Percentiles rank a stretch among this genome's conserved stretches.
Conservation (phyloP, 2,329 filamentous ascomycete genomes). For the Fusarium solani-melongenae region DNA sequence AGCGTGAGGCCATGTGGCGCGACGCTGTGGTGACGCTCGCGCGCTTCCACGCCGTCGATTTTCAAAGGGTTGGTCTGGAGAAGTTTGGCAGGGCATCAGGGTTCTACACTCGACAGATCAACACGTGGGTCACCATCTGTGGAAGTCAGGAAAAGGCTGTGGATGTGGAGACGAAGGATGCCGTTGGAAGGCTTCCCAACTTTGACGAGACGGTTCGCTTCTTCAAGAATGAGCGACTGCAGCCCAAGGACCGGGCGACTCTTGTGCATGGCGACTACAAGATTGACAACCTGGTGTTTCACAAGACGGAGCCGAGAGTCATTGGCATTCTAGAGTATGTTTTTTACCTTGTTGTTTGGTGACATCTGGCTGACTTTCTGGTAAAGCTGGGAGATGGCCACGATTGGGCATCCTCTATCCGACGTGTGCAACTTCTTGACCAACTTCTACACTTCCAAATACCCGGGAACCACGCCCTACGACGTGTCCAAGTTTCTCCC, state of each 20-base stretch:
- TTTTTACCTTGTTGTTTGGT: neutral
- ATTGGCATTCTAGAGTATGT: slow-evolving; percentile 89
- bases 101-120: slow-evolving; percentile 89
- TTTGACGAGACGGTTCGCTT: slow-evolving; percentile 84
- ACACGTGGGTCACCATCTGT: slow-evolving; percentile 84
- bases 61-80: slow-evolving; percentile 73
- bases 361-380: neutral
- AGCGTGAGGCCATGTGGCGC: slow-evolving; percentile 85
- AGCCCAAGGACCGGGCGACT: slow-evolving; percentile 81
- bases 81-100: slow-evolving; percentile 78
- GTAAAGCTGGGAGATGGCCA: slow-evolving; percentile 93
- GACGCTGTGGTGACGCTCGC: slow-evolving; percentile 86
- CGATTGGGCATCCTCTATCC: slow-evolving; percentile 93
- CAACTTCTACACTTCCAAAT: slow-evolving; percentile 53
- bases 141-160: slow-evolving; percentile 78
- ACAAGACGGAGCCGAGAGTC: slow-evolving; percentile 86
- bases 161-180: slow-evolving; percentile 80
- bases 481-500: slow-evolving; percentile 67
- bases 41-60: slow-evolving; percentile 82
- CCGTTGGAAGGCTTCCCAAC: slow-evolving; percentile 85
- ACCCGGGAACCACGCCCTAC: slow-evolving; percentile 34
- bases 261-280: slow-evolving; percentile 98
- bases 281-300: slow-evolving; percentile 90
- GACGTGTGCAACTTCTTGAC: slow-evolving; percentile 83
- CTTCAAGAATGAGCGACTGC: slow-evolving; percentile 75